Percentiles rank a stretch among this genome's conserved stretches.
These are phyloP conservation scores for Heterobasidion occidentale DNA, from an alignment of 1,284 basidiomycete genomes.

Conservation along the genomic window DNA sequence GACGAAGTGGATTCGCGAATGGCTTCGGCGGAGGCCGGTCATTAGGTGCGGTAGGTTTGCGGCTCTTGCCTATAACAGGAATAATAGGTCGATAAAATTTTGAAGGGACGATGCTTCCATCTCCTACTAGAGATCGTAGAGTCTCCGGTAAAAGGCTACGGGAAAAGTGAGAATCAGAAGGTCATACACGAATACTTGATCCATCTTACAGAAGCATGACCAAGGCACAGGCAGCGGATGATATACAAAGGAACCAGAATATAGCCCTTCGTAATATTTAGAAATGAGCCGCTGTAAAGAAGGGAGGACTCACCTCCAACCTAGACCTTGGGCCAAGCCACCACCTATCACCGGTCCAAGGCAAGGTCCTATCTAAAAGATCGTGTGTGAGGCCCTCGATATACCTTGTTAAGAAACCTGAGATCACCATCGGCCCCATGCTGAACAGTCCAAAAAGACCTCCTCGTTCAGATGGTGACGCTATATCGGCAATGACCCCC, in stretches of 20 bases:
- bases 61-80: conserved; percentile 39
- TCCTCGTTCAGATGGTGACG: conserved; percentile 28
- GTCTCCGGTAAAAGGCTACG: conserved; percentile 42
- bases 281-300: neutral
- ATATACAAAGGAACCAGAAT: conserved; percentile 74
- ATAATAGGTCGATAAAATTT: conserved; percentile 44
- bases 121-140: conserved; percentile 42
- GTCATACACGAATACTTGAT: neutral
- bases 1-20: conserved; percentile 49
- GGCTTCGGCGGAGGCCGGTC: conserved; percentile 24
- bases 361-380: conserved; percentile 25
- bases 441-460: conserved; percentile 29
- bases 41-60: conserved; percentile 7
- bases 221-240: conserved; percentile 44
- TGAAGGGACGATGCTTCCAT: conserved; percentile 45
- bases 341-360: conserved; percentile 49
- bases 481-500: conserved; percentile 33
- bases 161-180: neutral
- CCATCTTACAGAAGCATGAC: conserved; percentile 44
- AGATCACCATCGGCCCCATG: conserved; percentile 28
- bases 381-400: neutral
- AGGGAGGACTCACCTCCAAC: conserved; percentile 49
- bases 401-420: neutral
- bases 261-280: conserved; percentile 42
- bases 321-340: conserved; percentile 43